These are phyloP conservation scores for Candida palmyrensis DNA, from an alignment of 805 yeast genomes.

Conservation along the genomic window DNA sequence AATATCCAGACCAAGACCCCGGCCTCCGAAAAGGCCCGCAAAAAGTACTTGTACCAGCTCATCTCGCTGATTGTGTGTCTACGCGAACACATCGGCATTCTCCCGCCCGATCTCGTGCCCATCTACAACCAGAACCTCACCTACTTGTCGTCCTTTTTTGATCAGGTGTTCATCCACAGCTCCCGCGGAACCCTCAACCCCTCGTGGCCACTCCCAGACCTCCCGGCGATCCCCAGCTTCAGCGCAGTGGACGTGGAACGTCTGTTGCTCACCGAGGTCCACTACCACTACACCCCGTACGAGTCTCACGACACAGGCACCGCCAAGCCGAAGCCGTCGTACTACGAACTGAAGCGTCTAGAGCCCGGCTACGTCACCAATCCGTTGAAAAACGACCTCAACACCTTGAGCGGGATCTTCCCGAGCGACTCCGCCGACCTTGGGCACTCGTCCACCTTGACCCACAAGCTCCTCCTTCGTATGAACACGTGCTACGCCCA, in stretches of 20 bases:
- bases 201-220: slow-evolving; percentile 78
- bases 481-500: slow-evolving; percentile 45
- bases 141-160: slow-evolving; percentile 58
- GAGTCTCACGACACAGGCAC: not conserved
- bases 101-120: slow-evolving; percentile 77
- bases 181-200: slow-evolving; percentile 16
- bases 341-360: slow-evolving; percentile 58
- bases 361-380: slow-evolving; percentile 65
- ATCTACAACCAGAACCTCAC: slow-evolving; percentile 62
- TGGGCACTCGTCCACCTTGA: slow-evolving; percentile 40
- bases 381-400: slow-evolving; percentile 52
- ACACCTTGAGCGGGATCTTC: slow-evolving; percentile 46
- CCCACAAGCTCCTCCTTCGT: slow-evolving; percentile 59
- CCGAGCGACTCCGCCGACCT: slow-evolving; percentile 25
- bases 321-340: slow-evolving; percentile 23
- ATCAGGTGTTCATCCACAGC: slow-evolving; percentile 20
- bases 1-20: not conserved
- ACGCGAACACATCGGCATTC: slow-evolving; percentile 73
- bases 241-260: slow-evolving; percentile 74
- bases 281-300: slow-evolving; percentile 51
- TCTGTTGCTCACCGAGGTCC: slow-evolving; percentile 70
- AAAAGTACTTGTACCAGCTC: slow-evolving; percentile 52
- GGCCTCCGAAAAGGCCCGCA: not conserved
- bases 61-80: slow-evolving; percentile 80
- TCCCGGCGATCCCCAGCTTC: slow-evolving; percentile 58